phyloP scores from a whole-genome alignment of 495 filamentous ascomycete genomes.

The Penicillium steckii region DNA sequence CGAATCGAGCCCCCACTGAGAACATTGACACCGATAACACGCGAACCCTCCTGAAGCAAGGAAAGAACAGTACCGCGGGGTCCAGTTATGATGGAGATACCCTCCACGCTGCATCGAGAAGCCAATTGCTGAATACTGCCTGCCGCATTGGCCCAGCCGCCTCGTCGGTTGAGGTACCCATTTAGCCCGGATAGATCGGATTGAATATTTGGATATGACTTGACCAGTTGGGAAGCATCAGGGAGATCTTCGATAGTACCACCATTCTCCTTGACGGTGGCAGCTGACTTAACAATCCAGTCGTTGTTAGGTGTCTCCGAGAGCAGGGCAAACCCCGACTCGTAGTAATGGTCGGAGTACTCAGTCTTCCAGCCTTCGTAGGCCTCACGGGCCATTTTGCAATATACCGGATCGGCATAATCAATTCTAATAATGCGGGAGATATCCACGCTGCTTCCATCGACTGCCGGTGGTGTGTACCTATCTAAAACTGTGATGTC shows the following conservation, averaged over 20 bases:
- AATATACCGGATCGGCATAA: slow-evolving; percentile 67
- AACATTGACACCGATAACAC: slow-evolving; percentile 53
- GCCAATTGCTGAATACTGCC: slow-evolving; percentile 60
- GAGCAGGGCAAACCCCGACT: slow-evolving; percentile 29
- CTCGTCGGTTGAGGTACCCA: slow-evolving; percentile 67
- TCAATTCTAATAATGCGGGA: slow-evolving; percentile 70
- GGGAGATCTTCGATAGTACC: slow-evolving; percentile 22
- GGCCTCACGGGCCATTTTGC: slow-evolving; percentile 59
- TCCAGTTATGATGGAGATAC: slow-evolving; percentile 29
- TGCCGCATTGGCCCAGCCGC: slow-evolving; percentile 77
- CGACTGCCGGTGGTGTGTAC: slow-evolving; percentile 49
- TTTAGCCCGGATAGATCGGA: slow-evolving; percentile 22
- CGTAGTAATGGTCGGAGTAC: slow-evolving; percentile 24
- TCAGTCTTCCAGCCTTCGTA: slow-evolving; percentile 61
- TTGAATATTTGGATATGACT: slow-evolving; percentile 24
- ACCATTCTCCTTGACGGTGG: slow-evolving; percentile 17
- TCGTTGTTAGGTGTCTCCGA: slow-evolving; percentile 25
- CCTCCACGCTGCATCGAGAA: slow-evolving; percentile 21
- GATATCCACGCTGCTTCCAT: slow-evolving; percentile 61
- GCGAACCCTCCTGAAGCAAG: slow-evolving; percentile 14
- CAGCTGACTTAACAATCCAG: slow-evolving; percentile 23
- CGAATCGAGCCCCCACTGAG: slow-evolving; percentile 46
- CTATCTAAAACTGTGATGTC: slow-evolving; percentile 54
- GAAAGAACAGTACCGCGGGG: slow-evolving; percentile 28
- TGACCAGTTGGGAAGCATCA: slow-evolving; percentile 19